A percentile compares a stretch with the other conserved stretches of the same genome.
phyloP scores from a whole-genome alignment of 129 eudicot species.

The Artemisia argyi region DNA sequence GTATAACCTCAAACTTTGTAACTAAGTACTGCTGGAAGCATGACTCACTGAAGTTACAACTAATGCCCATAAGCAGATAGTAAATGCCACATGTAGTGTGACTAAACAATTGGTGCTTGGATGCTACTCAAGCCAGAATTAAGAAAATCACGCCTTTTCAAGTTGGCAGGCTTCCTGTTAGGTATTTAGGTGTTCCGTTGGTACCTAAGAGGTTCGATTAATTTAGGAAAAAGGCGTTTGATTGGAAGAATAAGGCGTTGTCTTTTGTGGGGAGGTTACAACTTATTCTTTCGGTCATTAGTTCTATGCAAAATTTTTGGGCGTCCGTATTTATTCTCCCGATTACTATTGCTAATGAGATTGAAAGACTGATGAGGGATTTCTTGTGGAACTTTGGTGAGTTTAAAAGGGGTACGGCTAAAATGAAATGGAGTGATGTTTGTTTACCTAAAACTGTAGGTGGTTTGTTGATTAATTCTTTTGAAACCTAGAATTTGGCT shows the following conservation, averaged over 20 bases:
- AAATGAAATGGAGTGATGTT: not conserved
- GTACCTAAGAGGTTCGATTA: not conserved
- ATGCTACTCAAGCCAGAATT: not conserved
- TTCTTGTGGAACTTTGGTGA: not conserved
- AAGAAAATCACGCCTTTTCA: not conserved
- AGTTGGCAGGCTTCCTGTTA: not conserved
- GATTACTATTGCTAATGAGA: not conserved
- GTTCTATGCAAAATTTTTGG: not conserved
- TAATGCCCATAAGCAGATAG: no score
- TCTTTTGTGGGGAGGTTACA: not conserved
- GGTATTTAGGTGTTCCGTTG: not conserved
- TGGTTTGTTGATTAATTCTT: no score
- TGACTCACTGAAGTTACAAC: no score
- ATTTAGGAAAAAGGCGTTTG: not conserved
- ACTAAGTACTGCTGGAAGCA: no score
- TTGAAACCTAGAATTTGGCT: no score
- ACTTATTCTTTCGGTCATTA: not conserved
- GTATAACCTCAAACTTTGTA: no score
- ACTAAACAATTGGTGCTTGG: no score
- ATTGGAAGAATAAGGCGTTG: not conserved
- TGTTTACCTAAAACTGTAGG: no score
- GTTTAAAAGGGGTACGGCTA: not conserved
- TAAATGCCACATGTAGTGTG: not conserved
- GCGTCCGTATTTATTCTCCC: not conserved
- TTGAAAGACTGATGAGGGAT: not conserved